Base-by-base conservation (phyloP, 2,329 filamentous ascomycete genomes). In the Trichoderma sp. region DNA sequence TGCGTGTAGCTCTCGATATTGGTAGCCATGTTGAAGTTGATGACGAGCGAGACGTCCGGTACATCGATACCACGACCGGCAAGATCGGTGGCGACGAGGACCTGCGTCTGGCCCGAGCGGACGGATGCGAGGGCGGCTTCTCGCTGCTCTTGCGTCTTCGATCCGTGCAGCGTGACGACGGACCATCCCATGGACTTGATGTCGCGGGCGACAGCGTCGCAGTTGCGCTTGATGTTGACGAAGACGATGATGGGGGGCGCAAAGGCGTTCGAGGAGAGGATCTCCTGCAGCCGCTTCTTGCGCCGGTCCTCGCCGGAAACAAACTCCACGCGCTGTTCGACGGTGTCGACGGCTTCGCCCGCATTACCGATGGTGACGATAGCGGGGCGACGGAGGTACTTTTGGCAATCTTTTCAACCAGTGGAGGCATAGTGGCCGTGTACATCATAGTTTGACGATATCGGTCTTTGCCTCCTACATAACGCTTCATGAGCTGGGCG, bases 361-460 rank as follows among this genome's bases (percentile, higher is more conserved):
- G 92, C 91, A 81, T 97, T 98, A 78, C 97, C 97, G 78, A 99
- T 98, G 0, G 94, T 98, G 53, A 98, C 95, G 68, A 95, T 97
- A 24, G 97, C 97, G 0, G 97, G 97, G 14, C 97, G 91, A 1
- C 96, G 93, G 18, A 98, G 91, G 82, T 99, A 99, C 83, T 98
- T 98, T 95, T 93, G n/a, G 97, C 97, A 78, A 99, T 98, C 77
- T 94, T 94, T 83, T 99, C 97, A 18, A 99, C 94, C 0, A 94
- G 91, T 0, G 94, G 87, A 2, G 97, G 95, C 97, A 99, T 99
- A 33, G 97, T 99, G 71, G 97, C 97, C 78, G 97, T 98, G 91
- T 98, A 99, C 97, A 99, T 99, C 97, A 99, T 99, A 0, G 97
- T 99, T 84, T 99, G 96, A 76, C 97, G 89, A 86, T 98, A 98